Conservation (phyloP, 2,329 filamentous ascomycete genomes). For the Xylariaceae sp. region DNA sequence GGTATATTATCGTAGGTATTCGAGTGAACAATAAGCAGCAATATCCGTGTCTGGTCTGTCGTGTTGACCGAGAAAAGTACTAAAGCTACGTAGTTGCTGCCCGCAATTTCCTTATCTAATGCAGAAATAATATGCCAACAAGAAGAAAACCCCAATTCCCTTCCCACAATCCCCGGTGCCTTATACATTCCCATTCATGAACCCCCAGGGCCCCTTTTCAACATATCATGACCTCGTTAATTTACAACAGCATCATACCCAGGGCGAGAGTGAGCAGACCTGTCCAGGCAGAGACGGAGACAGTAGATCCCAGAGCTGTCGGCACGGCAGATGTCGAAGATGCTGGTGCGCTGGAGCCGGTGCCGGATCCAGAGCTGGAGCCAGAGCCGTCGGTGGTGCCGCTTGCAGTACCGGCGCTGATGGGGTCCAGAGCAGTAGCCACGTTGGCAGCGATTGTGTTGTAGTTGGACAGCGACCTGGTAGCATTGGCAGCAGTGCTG, state of each 20-base stretch:
- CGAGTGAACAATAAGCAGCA: too few species aligned
- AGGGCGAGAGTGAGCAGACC: conserved; percentile 41
- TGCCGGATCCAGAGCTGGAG: conserved; percentile 13
- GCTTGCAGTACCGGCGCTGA: neutral
- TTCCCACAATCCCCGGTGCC: too few species aligned
- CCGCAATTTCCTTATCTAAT: too few species aligned
- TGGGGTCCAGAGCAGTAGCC: conserved; percentile 30
- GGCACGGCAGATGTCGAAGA: neutral
- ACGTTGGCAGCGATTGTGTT: conserved; percentile 35
- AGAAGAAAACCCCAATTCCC: too few species aligned
- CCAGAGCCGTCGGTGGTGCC: neutral
- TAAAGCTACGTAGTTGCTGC: too few species aligned
- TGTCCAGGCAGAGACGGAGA: conserved; percentile 39
- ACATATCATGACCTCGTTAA: neutral
- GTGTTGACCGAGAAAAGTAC: too few species aligned
- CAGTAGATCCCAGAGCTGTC: conserved; percentile 16
- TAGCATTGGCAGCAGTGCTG: conserved; percentile 48
- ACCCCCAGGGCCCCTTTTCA: too few species aligned
- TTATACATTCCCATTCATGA: too few species aligned
- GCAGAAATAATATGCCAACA: too few species aligned
- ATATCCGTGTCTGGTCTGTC: too few species aligned
- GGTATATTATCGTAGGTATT: too few species aligned
- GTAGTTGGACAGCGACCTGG: conserved; percentile 50
- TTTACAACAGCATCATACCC: conserved; percentile 38
- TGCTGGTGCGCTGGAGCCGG: conserved; percentile 9